Conservation (phyloP, 2,329 filamentous ascomycete genomes). For the Alternaria ethzedia region DNA sequence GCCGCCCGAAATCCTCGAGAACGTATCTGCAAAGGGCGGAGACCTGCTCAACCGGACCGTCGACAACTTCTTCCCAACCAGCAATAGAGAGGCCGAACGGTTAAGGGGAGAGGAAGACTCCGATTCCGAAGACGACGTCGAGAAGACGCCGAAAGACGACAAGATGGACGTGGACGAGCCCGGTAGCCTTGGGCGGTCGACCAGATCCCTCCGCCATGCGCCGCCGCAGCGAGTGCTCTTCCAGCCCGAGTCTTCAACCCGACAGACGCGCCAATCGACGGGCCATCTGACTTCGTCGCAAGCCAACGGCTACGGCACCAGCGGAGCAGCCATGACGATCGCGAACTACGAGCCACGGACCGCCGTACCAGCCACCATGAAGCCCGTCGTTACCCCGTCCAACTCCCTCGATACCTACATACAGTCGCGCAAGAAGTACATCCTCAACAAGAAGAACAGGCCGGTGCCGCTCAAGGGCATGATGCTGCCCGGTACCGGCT, state of each 20-base stretch:
- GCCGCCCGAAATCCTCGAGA: conserved; percentile 85
- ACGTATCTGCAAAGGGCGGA: conserved; percentile 79
- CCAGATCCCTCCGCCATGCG: conserved; percentile 71
- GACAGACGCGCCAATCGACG: conserved; percentile 65
- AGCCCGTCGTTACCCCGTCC: conserved; percentile 75
- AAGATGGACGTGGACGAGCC: conserved; percentile 59
- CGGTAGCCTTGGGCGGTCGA: conserved; percentile 50
- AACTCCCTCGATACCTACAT: conserved; percentile 75
- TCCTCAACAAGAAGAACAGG: conserved; percentile 53
- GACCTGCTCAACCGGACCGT: conserved; percentile 78
- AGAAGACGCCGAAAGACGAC: conserved; percentile 59
- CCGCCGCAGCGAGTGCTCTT: conserved; percentile 84
- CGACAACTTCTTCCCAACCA: conserved; percentile 71
- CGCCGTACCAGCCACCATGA: conserved; percentile 68
- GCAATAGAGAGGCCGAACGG: conserved; percentile 55
- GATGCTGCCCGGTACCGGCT: conserved; percentile 69
- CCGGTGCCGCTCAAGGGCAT: conserved; percentile 54
- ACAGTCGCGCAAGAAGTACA: conserved; percentile 61
- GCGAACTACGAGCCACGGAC: conserved; percentile 73
- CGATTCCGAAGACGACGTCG: conserved; percentile 49
- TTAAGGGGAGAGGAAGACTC: conserved; percentile 62
- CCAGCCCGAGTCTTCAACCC: conserved; percentile 76
- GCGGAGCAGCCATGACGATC: conserved; percentile 61
- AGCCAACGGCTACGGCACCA: conserved; percentile 49
- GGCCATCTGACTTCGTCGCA: conserved; percentile 52